Percentiles rank a stretch among this genome's conserved stretches.
These are phyloP conservation scores for Cyanodermella asteris DNA, from an alignment of 2,329 filamentous ascomycete species.

Conservation along the genomic window DNA sequence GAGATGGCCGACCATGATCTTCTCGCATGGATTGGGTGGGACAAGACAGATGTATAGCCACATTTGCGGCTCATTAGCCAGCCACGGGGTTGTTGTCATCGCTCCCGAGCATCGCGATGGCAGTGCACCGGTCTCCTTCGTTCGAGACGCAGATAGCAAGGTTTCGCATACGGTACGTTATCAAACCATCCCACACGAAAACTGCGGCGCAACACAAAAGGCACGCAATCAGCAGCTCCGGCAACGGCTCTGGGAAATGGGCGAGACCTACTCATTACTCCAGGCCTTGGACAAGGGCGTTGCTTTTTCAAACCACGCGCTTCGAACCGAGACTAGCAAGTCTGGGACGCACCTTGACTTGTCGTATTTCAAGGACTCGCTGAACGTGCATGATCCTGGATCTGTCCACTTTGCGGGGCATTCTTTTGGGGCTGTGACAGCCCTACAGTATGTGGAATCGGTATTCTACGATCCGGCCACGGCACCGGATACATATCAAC, in stretches of 20 bases:
- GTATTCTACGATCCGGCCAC: constrained; percentile 38
- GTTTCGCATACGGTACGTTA: constrained; percentile 9
- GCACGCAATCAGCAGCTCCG: constrained; percentile 49
- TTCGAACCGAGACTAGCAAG: too few species aligned
- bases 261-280: constrained; percentile 45
- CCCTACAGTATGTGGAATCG: constrained; percentile 57
- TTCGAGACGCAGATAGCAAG: constrained; percentile 33
- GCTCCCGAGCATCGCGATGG: constrained; percentile 71
- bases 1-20: constrained; percentile 63
- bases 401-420: constrained; percentile 58
- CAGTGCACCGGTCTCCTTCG: constrained; percentile 50
- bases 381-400: constrained; percentile 50
- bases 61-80: constrained; percentile 54
- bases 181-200: constrained; percentile 31
- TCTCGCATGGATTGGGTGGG: constrained; percentile 69
- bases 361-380: constrained; percentile 33
- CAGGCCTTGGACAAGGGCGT: constrained; percentile 40
- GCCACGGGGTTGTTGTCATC: constrained; percentile 59
- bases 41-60: constrained; percentile 72
- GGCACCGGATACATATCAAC: constrained; percentile 22
- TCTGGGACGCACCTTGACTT: too few species aligned
- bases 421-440: constrained; percentile 57
- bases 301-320: background rate
- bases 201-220: constrained; percentile 42
- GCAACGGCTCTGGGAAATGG: constrained; percentile 60